These are phyloP conservation scores for Plasmodium vivax DNA, from an alignment of 169 alveolate species.

Conservation along the genomic window DNA sequence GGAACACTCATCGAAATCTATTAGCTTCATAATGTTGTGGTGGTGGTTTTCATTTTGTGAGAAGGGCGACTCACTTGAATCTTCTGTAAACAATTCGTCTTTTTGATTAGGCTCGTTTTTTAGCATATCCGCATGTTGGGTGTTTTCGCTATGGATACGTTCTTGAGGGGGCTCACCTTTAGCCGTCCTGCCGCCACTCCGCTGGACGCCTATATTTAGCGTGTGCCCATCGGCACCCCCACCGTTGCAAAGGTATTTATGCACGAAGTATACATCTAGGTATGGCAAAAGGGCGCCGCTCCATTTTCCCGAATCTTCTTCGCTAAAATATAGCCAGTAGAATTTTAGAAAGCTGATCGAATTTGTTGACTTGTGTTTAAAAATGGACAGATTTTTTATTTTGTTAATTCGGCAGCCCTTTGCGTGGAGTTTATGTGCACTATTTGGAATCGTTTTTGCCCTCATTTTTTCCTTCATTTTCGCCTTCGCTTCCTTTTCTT, in stretches of 20 bases:
- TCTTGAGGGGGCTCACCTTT: background rate
- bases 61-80: background rate
- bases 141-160: background rate
- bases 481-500: background rate
- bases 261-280: slow-evolving; percentile 52
- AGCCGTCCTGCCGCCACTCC: background rate
- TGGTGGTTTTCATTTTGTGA: background rate
- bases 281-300: slow-evolving; percentile 42
- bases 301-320: background rate
- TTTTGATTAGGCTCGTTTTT: background rate
- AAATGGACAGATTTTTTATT: slow-evolving; percentile 46
- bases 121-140: background rate
- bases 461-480: background rate
- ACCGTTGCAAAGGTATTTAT: slow-evolving; percentile 9
- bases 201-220: background rate
- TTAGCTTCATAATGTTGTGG: slow-evolving; percentile 20
- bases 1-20: slow-evolving; percentile 69
- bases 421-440: background rate
- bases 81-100: background rate
- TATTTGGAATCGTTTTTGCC: background rate
- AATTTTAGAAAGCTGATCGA: slow-evolving; percentile 43
- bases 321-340: slow-evolving; percentile 67
- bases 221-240: background rate
- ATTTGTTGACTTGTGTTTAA: slow-evolving; percentile 28
- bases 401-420: slow-evolving; percentile 38